A percentile compares a stretch with the other conserved stretches of the same genome.
Conservation (phyloP, 2,329 filamentous ascomycete genomes). For the Thielaviopsis ethacetica region DNA sequence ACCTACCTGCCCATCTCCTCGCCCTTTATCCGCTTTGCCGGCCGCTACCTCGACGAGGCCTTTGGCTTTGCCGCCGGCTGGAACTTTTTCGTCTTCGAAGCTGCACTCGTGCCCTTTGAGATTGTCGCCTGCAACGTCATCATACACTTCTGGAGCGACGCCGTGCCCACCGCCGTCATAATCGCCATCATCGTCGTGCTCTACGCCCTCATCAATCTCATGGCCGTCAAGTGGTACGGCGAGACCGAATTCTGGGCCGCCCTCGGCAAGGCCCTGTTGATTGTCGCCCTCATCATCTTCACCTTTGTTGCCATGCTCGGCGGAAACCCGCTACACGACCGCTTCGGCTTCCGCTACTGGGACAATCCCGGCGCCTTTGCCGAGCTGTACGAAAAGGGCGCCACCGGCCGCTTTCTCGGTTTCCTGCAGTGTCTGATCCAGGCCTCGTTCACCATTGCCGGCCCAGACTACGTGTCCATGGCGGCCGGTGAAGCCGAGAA, state of each 20-base stretch:
- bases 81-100: constrained; percentile 60
- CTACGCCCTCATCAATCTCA: constrained; percentile 45
- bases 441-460: constrained; percentile 51
- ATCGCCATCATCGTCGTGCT: constrained; percentile 36
- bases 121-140: constrained; percentile 49
- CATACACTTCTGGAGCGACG: constrained; percentile 46
- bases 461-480: constrained; percentile 51
- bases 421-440: constrained; percentile 51
- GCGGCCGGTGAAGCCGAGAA: constrained; percentile 59
- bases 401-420: constrained; percentile 56
- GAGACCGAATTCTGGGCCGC: constrained; percentile 65
- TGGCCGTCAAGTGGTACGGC: constrained; percentile 60
- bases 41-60: constrained; percentile 58
- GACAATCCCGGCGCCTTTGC: constrained; percentile 53
- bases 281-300: constrained; percentile 54
- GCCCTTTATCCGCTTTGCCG: constrained; percentile 63
- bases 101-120: constrained; percentile 50
- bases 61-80: constrained; percentile 58
- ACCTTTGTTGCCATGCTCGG: constrained; percentile 75
- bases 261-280: constrained; percentile 54
- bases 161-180: constrained; percentile 41
- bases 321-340: constrained; percentile 56
- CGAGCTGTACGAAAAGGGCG: constrained; percentile 44
- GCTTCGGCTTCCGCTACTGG: constrained; percentile 57
- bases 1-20: constrained; percentile 62